phyloP scores from a whole-genome alignment of 306 rosid species.

The Chamaecrista fasciculata region DNA sequence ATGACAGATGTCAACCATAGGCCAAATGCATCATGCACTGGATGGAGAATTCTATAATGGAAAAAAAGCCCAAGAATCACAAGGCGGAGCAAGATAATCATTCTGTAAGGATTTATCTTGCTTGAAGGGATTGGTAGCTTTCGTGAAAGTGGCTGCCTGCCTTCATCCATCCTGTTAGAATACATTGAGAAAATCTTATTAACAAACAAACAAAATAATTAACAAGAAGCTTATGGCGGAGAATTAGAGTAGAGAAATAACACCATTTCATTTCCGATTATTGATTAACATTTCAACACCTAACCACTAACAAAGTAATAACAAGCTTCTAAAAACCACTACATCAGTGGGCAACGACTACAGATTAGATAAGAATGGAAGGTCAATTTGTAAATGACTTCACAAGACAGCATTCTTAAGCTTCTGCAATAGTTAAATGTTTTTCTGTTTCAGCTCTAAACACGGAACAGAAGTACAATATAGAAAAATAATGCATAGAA shows the following conservation, averaged over 20 bases:
- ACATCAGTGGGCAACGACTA: neutral
- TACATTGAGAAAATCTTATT: slow-evolving; percentile 16
- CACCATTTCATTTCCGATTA: neutral
- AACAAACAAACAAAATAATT: slow-evolving; percentile 9
- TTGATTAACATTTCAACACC: neutral
- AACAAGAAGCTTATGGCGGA: neutral
- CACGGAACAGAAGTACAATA: neutral
- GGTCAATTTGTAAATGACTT: neutral
- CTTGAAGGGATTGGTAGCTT: slow-evolving; percentile 82
- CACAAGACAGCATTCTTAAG: neutral
- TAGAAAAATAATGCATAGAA: neutral
- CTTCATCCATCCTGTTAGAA: slow-evolving; percentile 94
- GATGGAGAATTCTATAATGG: slow-evolving; percentile 92
- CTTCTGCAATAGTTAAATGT: neutral
- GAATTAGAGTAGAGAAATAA: slow-evolving; percentile 4
- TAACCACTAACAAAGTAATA: neutral
- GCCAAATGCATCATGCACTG: slow-evolving; percentile 89
- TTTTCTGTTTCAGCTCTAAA: slow-evolving; percentile 1
- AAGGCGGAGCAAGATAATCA: slow-evolving; percentile 77
- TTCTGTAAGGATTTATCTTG: slow-evolving; percentile 96
- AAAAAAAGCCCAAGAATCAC: slow-evolving; percentile 77
- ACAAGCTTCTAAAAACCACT: neutral
- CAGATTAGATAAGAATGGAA: neutral
- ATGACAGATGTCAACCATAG: slow-evolving; percentile 97
- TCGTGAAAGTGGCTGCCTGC: slow-evolving; percentile 92